These are phyloP conservation scores for Blepharisma stoltei DNA, from an alignment of 73 alveolate genomes.

Conservation along the genomic window DNA sequence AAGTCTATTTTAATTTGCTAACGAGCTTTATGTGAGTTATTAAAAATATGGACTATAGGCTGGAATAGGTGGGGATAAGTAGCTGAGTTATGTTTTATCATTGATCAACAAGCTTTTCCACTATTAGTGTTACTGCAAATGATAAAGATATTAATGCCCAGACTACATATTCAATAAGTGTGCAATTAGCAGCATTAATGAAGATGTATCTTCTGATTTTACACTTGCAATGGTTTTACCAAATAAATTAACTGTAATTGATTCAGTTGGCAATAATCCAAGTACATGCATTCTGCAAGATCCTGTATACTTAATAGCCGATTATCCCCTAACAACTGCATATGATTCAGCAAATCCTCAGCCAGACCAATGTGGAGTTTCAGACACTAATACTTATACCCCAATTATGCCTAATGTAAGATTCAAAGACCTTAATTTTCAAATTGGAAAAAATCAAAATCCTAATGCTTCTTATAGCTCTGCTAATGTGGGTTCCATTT, in stretches of 20 bases:
- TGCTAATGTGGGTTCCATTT: not conserved
- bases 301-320: not conserved
- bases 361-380: not conserved
- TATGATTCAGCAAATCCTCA: conserved; percentile 3
- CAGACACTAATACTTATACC: not conserved
- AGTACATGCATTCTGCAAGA: not conserved
- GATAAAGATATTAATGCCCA: not conserved
- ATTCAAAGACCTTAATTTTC: not conserved
- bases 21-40: too few relatives aligned
- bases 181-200: too few relatives aligned
- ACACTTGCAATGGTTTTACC: conserved; percentile 10
- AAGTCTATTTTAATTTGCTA: too few relatives aligned
- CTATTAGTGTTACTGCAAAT: too few relatives aligned
- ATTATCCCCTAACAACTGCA: not conserved
- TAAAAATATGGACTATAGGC: too few relatives aligned
- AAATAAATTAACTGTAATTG: not conserved
- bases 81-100: too few relatives aligned
- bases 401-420: not conserved
- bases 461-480: not conserved
- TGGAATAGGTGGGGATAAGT: too few relatives aligned
- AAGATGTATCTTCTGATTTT: not conserved
- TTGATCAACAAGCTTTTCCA: too few relatives aligned
- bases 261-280: not conserved
- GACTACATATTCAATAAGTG: not conserved
- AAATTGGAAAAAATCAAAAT: not conserved